These are phyloP conservation scores for Sarocladiaceae sp. DNA, from an alignment of 2,329 filamentous ascomycete genomes.

Conservation along the genomic window DNA sequence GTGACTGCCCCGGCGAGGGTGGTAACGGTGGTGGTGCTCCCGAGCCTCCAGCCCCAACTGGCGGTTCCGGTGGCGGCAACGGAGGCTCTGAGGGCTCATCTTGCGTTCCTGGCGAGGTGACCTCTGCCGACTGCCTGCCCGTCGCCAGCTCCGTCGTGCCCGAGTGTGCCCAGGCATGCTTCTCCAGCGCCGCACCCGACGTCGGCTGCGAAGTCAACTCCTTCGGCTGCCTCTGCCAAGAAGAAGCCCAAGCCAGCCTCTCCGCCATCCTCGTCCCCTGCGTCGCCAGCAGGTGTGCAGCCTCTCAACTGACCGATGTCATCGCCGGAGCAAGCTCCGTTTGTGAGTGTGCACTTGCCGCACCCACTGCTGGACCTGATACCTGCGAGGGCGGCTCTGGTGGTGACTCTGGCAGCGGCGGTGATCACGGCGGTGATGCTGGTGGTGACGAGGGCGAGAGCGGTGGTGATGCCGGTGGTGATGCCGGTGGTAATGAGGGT, in stretches of 20 bases:
- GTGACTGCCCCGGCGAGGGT: slow-evolving; percentile 9
- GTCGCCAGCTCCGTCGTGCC: slow-evolving; percentile 18
- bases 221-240: slow-evolving; percentile 19
- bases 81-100: background rate
- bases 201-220: slow-evolving; percentile 19
- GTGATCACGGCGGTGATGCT: slow-evolving; percentile 7
- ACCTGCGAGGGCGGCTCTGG: slow-evolving; percentile 16
- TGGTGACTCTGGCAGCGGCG: slow-evolving; percentile 7
- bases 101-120: slow-evolving; percentile 1
- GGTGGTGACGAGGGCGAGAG: slow-evolving; percentile 2
- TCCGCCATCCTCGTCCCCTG: slow-evolving; percentile 19
- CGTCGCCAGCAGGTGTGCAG: slow-evolving; percentile 16
- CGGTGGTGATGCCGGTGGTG: background rate
- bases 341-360: slow-evolving; percentile 9
- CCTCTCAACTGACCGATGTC: slow-evolving; percentile 16
- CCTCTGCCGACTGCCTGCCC: slow-evolving; percentile 14
- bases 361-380: background rate
- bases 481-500: slow-evolving; percentile 10
- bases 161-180: slow-evolving; percentile 18
- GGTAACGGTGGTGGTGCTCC: background rate
- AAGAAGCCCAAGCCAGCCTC: slow-evolving; percentile 16
- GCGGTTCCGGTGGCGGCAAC: background rate
- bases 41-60: background rate
- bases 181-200: slow-evolving; percentile 16
- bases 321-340: slow-evolving; percentile 16